phyloP scores from a whole-genome alignment of 148 eudicot species.

The Diospyros kaki region DNA sequence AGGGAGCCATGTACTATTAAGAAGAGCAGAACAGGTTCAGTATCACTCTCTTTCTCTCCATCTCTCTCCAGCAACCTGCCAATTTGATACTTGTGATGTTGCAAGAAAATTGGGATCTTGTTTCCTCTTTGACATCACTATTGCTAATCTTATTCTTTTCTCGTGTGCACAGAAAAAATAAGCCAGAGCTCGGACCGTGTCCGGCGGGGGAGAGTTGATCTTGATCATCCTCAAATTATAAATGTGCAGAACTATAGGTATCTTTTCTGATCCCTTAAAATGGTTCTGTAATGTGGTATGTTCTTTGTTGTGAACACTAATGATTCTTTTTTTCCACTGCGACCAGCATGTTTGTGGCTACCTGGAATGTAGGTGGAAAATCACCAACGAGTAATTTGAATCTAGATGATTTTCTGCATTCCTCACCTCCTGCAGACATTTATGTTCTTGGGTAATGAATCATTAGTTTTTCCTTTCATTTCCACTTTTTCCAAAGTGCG shows the following conservation, averaged over 20 bases:
- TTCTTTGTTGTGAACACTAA: neutral
- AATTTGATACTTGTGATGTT: neutral
- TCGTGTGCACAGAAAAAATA: constrained; percentile 55
- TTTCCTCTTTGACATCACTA: neutral
- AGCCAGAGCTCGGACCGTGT: constrained; percentile 47
- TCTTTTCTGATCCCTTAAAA: constrained; percentile 12
- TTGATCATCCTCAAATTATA: constrained; percentile 89
- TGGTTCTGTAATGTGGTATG: neutral
- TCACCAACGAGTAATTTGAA: constrained; percentile 78
- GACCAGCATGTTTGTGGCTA: constrained; percentile 77
- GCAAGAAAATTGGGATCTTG: neutral
- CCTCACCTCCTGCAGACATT: constrained; percentile 89
- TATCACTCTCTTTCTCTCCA: neutral
- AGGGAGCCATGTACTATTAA: constrained; percentile 66
- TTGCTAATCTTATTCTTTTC: constrained; percentile 1
- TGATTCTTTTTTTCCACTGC: constrained; percentile 12
- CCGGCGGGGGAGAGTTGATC: constrained; percentile 50
- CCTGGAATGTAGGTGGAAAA: constrained; percentile 97
- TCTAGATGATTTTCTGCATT: constrained; percentile 89
- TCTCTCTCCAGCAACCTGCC: neutral
- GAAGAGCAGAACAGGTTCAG: constrained; percentile 73
- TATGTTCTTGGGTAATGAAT: constrained; percentile 86
- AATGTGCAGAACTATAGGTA: constrained; percentile 95
- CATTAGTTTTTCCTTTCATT: neutral
- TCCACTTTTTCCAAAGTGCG: neutral